Base-by-base conservation (phyloP, 176 grass and related monocot genomes). In the Bothriochloa decipiens region DNA sequence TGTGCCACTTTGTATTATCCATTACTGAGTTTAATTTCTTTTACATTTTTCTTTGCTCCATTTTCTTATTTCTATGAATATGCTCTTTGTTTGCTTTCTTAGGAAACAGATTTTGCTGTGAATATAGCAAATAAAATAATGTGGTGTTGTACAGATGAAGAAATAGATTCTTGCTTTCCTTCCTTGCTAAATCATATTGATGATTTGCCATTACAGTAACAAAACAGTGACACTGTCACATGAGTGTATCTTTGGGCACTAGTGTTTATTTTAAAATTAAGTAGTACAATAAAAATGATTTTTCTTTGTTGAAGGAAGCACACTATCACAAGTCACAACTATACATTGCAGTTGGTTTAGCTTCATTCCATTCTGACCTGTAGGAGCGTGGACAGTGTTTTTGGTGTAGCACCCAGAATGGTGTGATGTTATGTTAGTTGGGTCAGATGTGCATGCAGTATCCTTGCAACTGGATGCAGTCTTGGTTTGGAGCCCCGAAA, bases 201-300 rank as follows among this genome's bases (percentile, higher is more conserved):
- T 2, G 11, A 39, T 33, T 14, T 57, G 46, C 4, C 2, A 52
- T 33, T 57, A 36, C 6, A 60, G 52, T 62, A 77, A 52, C 11
- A 22, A n/a, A n/a, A 52, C 17, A 52, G 20, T 37, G 28, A 35
- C 18, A n/a, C 0, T n/a, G n/a, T n/a, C n/a, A n/a, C n/a, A n/a
- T n/a, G 17, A 57, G 14, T 20, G 45, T 78, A 9, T 14, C 9
- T 16, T 62, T 47, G 15, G 61, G 9, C 65, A 74, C 28, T 70
- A 46, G 32, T 91, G 9, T 84, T 81, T 7, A 66, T 85, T 49
- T 20, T 88, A 72, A 66, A 20, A 2, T 74, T n/a, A n/a, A n/a
- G n/a, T n/a, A n/a, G n/a, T n/a, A n/a, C 35, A 26, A 28, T 43
- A 15, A 79, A 18, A 65, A 13, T 10, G 63, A 32, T 32, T 32